Evolutionary conservation across 768 basidiomycete genomes (phyloP).

Genomic region (Russula lepida): DNA sequence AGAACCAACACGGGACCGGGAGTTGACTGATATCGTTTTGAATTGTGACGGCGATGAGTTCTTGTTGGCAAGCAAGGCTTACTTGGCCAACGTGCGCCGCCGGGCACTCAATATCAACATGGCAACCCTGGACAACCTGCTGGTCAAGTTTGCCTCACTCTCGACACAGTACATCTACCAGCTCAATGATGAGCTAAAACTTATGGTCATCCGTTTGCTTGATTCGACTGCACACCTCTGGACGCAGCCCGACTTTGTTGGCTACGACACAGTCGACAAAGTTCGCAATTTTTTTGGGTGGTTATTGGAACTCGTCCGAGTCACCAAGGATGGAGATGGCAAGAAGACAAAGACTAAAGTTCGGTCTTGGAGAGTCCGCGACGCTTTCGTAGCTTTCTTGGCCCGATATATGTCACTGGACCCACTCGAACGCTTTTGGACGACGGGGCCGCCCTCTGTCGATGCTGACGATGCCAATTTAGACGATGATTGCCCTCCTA

Average conservation of each 20-base stretch:
- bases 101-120: slow-evolving; percentile 45
- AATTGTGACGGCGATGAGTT: slow-evolving; percentile 47
- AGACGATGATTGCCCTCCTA: background rate
- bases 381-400: slow-evolving; percentile 55
- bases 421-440: slow-evolving; percentile 46
- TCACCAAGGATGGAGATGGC: slow-evolving; percentile 5
- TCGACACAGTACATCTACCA: slow-evolving; percentile 47
- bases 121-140: slow-evolving; percentile 43
- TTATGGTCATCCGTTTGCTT: slow-evolving; percentile 52
- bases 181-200: slow-evolving; percentile 43
- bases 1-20: slow-evolving; percentile 53
- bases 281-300: slow-evolving; percentile 45
- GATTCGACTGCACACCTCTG: slow-evolving; percentile 57
- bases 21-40: slow-evolving; percentile 46
- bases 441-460: slow-evolving; percentile 7
- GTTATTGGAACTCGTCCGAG: slow-evolving; percentile 38
- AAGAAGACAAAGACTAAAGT: slow-evolving; percentile 30
- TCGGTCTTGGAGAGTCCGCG: slow-evolving; percentile 60
- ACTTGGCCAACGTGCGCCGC: slow-evolving; percentile 47
- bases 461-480: slow-evolving; percentile 2
- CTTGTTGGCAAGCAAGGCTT: slow-evolving; percentile 45
- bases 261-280: slow-evolving; percentile 32
- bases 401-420: slow-evolving; percentile 55
- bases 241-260: slow-evolving; percentile 30
- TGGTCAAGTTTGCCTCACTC: slow-evolving; percentile 46